Evolutionary conservation across 768 basidiomycete species (phyloP).

Genomic region (Boletus edulis): DNA sequence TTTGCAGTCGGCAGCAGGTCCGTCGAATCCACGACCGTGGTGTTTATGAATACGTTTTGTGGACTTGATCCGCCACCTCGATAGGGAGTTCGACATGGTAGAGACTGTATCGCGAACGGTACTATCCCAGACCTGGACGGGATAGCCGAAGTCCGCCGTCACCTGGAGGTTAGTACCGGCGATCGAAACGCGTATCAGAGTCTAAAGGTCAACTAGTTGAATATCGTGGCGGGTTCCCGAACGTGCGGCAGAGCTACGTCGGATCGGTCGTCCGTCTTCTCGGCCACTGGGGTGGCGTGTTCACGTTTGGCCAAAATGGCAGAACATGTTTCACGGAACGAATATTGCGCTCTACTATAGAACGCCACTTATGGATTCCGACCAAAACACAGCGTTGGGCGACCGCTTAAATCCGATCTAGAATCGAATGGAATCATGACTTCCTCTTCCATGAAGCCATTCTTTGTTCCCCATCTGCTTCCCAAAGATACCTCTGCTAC

Average conservation of each 20-base stretch:
- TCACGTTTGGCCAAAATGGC: too few relatives aligned
- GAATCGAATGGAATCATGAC: too few relatives aligned
- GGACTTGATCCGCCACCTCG: conserved; percentile 9
- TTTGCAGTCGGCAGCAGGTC: conserved; percentile 1
- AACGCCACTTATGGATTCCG: too few relatives aligned
- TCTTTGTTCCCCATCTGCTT: too few relatives aligned
- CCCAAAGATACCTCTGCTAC: too few relatives aligned
- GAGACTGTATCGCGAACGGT: conserved; percentile 7
- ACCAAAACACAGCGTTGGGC: too few relatives aligned
- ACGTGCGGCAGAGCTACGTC: not conserved
- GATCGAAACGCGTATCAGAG: not conserved
- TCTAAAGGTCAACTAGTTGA: not conserved
- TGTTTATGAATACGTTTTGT: conserved; percentile 10
- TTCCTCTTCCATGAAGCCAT: too few relatives aligned
- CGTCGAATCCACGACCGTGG: not conserved
- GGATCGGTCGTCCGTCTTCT: too few relatives aligned
- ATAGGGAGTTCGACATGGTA: conserved; percentile 9
- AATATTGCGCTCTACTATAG: too few relatives aligned
- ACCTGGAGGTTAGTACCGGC: not conserved
- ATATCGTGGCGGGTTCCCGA: not conserved
- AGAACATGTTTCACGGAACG: too few relatives aligned
- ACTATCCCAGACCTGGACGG: conserved; percentile 7
- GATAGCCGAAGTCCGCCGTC: not conserved
- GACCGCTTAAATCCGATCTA: too few relatives aligned
- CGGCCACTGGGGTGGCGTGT: too few relatives aligned